Conservation (phyloP, 2,329 filamentous ascomycete species). For the Colletotrichum phormii region DNA sequence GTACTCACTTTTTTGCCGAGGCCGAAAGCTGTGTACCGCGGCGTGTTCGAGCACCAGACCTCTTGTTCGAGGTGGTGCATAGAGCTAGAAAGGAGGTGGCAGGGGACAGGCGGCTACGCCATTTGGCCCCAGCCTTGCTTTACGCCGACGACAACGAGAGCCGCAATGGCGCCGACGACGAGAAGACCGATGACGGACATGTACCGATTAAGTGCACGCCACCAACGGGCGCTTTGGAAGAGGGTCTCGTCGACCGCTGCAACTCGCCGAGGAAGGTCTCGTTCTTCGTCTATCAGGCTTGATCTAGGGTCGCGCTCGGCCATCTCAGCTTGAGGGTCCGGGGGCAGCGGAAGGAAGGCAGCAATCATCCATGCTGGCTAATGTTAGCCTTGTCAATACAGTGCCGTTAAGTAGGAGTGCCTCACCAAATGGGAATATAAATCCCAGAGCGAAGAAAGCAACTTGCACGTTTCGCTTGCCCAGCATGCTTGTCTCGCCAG, state of each 20-base stretch:
- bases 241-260: constrained; percentile 55
- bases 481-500: constrained; percentile 68
- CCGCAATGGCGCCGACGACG: constrained; percentile 63
- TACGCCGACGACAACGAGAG: constrained; percentile 64
- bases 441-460: constrained; percentile 79
- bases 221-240: constrained; percentile 68
- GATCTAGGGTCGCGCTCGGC: constrained; percentile 58
- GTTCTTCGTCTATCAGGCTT: constrained; percentile 52
- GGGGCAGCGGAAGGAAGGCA: constrained; percentile 78
- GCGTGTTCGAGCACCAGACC: background rate
- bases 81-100: background rate
- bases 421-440: constrained; percentile 80
- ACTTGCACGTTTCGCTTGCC: constrained; percentile 80
- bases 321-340: constrained; percentile 63
- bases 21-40: background rate
- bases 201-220: constrained; percentile 68
- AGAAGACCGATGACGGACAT: constrained; percentile 69
- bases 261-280: constrained; percentile 48
- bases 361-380: constrained; percentile 81
- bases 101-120: background rate
- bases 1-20: background rate
- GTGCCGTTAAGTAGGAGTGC: constrained; percentile 15
- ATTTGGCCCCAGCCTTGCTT: constrained; percentile 58
- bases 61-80: background rate
- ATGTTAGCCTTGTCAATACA: constrained; percentile 33